Conservation (phyloP, 1,284 basidiomycete genomes). For the Thelephora terrestris region DNA sequence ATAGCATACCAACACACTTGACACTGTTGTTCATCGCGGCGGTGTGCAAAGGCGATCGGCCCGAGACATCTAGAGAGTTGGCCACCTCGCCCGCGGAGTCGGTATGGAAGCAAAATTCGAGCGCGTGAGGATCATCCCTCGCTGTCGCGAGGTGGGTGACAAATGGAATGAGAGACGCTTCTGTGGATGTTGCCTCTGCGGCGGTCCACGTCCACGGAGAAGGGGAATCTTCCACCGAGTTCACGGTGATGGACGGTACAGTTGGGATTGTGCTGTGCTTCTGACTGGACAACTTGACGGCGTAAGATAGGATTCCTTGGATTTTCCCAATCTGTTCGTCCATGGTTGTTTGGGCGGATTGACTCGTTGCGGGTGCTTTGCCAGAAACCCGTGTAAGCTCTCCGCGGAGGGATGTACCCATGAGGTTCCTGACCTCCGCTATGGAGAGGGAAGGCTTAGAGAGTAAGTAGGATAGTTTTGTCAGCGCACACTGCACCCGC, state of each 20-base stretch:
- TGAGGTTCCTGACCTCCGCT: constrained; percentile 64
- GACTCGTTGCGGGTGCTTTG: constrained; percentile 24
- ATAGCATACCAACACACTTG: constrained; percentile 45
- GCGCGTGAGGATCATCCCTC: constrained; percentile 49
- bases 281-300: constrained; percentile 47
- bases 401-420: constrained; percentile 74
- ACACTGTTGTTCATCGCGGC: constrained; percentile 65
- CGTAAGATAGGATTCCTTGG: constrained; percentile 52
- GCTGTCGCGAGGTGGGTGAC: constrained; percentile 71
- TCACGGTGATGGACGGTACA: constrained; percentile 30
- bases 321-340: constrained; percentile 50
- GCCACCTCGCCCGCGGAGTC: constrained; percentile 45
- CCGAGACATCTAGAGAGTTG: constrained; percentile 63
- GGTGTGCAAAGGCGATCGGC: constrained; percentile 71
- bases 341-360: constrained; percentile 29
- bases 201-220: constrained; percentile 67
- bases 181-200: constrained; percentile 56
- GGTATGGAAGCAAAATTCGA: constrained; percentile 44
- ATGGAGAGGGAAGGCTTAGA: constrained; percentile 72
- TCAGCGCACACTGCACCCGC: constrained; percentile 61
- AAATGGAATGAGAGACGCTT: constrained; percentile 62
- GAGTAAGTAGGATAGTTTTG: constrained; percentile 83
- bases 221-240: constrained; percentile 22
- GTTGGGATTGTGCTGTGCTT: constrained; percentile 13
- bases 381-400: constrained; percentile 60